Evolutionary conservation across 805 yeast species (phyloP).

Genomic region (Tetrapisispora arboricola): DNA sequence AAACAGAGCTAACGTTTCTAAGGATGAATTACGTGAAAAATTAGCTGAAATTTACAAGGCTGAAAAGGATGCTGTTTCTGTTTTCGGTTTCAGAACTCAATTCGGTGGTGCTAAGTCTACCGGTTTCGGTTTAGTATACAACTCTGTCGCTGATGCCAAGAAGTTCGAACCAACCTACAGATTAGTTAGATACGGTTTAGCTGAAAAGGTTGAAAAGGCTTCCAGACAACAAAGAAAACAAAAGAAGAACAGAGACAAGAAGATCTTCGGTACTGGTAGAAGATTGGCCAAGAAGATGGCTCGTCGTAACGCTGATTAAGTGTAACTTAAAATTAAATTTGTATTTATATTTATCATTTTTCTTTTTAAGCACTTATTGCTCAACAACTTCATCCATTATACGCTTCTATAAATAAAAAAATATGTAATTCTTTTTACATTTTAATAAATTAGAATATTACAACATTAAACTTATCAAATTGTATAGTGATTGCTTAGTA

Average conservation of each 20-base stretch:
- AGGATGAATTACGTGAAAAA: slow-evolving; percentile 97
- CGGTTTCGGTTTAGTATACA: slow-evolving; percentile 98
- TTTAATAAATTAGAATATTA: slow-evolving; percentile 5
- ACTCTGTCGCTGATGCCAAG: slow-evolving; percentile 95
- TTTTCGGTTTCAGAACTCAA: slow-evolving; percentile 98
- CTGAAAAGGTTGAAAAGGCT: slow-evolving; percentile 90
- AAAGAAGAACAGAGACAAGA: slow-evolving; percentile 99
- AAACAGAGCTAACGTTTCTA: slow-evolving; percentile 97
- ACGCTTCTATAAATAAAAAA: slow-evolving; percentile 4
- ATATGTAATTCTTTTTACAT: slow-evolving; percentile 5
- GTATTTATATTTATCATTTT: slow-evolving; percentile 2
- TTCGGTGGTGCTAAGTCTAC: slow-evolving; percentile 99
- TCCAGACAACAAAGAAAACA: slow-evolving; percentile 99
- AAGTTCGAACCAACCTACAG: slow-evolving; percentile 99
- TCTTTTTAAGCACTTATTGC: slow-evolving; percentile 1
- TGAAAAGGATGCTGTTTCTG: slow-evolving; percentile 90
- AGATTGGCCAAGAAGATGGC: slow-evolving; percentile 88
- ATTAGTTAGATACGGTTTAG: slow-evolving; percentile 97
- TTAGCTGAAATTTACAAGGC: slow-evolving; percentile 82
- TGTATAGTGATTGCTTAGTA: too few species aligned
- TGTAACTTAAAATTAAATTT: slow-evolving; percentile 1
- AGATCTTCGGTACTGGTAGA: slow-evolving; percentile 97
- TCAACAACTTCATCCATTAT: slow-evolving; percentile 5
- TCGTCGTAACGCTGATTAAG: slow-evolving; percentile 78
- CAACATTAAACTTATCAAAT: background rate